Evolutionary conservation across 2,329 filamentous ascomycete species (phyloP), one percentile per base, ranked within the genome.

Genomic region (Fusarium brachygibbosum): DNA sequence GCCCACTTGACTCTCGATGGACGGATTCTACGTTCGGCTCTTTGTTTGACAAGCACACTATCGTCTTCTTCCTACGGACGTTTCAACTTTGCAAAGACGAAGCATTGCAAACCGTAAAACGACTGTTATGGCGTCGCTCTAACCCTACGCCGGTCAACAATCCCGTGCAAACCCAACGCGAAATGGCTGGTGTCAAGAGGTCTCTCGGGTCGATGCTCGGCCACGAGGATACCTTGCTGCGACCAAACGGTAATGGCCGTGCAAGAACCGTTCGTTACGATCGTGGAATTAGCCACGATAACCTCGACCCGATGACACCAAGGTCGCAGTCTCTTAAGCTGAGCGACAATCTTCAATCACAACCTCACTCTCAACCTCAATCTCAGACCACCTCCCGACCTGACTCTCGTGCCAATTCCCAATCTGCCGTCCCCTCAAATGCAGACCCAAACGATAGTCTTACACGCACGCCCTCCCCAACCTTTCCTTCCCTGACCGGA

Each of bases 161-260:
- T 62, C 53, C 70, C 66, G 59, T 40, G 44, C 25, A 44, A 16
- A 55, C 58, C 23, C 51, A 38, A 17, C 40, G 52, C 55, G 62
- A 70, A 49, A 79, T 79, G 68, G 79, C 80, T 16, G 81, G 81
- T 55, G 76, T 82, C 57, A 83, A 83, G 74, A 77, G 82, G 75
- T 74, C 78, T 16, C 75, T 80, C n/a, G 70, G 74, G 58, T 70
- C 77, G 48, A 76, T 80, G 72, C 74, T 78, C 56, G 72, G 75
- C 50, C 72, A 76, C 44, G 76, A 76, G 31, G 67, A 70, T 25
- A 54, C 65, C n/a, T 69, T 61, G 57, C 35, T 64, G 38, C 60
- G 69, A 54, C 56, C 71, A 3, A 61, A 71, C 49, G 53, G 58
- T 21, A 59, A 65, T 55, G 63, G 59, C 40, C 64, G 69, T 35